phyloP scores from a whole-genome alignment of 1,139 yeast species.

The Insectozyma bohioensis region DNA sequence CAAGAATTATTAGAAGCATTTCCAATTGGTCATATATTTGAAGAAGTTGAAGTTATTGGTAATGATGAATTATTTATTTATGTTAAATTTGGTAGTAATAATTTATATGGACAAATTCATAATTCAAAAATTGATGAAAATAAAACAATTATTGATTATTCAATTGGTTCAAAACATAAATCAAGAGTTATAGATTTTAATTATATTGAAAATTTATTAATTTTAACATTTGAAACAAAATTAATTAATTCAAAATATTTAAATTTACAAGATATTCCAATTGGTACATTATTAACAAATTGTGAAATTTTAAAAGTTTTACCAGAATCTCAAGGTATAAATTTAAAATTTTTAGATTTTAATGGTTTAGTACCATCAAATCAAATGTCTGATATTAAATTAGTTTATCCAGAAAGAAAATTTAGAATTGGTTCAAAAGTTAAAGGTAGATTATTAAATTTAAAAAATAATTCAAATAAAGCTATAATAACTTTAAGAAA shows the following conservation, averaged over 20 bases:
- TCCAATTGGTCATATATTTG: slow-evolving; percentile 75
- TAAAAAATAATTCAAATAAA: slow-evolving; percentile 31
- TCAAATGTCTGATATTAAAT: slow-evolving; percentile 82
- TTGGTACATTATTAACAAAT: slow-evolving; percentile 64
- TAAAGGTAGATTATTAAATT: slow-evolving; percentile 62
- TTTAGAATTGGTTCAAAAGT: slow-evolving; percentile 81
- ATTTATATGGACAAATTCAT: slow-evolving; percentile 66
- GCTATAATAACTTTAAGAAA: slow-evolving; percentile 76
- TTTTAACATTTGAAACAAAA: slow-evolving; percentile 67
- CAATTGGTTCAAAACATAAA: slow-evolving; percentile 61
- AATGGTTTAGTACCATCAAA: slow-evolving; percentile 72
- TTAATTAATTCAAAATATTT: slow-evolving; percentile 65
- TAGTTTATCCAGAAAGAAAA: slow-evolving; percentile 88
- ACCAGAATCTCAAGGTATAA: slow-evolving; percentile 63
- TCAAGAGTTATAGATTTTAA: slow-evolving; percentile 80
- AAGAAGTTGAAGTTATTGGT: slow-evolving; percentile 56
- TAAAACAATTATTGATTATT: slow-evolving; percentile 51
- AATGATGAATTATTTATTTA: slow-evolving; percentile 56
- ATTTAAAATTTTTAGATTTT: slow-evolving; percentile 65
- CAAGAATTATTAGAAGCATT: slow-evolving; percentile 53
- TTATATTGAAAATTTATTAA: slow-evolving; percentile 61
- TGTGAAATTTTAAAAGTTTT: slow-evolving; percentile 62
- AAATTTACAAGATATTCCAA: slow-evolving; percentile 67
- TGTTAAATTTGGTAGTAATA: slow-evolving; percentile 57
- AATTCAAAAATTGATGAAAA: slow-evolving; percentile 64